Base-by-base conservation (phyloP, 2,329 filamentous ascomycete species). In the Amesomyces nigricolor region DNA sequence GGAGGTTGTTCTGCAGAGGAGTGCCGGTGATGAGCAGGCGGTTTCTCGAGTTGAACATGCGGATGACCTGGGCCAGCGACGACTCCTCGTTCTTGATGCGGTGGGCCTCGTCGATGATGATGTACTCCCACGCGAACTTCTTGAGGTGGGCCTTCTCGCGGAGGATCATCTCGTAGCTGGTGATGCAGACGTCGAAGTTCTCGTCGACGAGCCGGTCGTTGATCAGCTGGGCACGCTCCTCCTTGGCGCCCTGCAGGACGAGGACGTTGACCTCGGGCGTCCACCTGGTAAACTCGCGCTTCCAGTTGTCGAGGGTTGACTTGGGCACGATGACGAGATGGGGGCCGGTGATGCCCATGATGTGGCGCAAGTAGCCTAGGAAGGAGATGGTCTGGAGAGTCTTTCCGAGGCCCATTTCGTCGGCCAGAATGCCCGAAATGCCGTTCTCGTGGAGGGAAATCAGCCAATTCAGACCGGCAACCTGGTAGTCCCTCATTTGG, bases 21-120 rank as follows among this genome's bases (percentile, higher is more conserved):
- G 94, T 99, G 62, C 94, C 94, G 2, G 94, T 99, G 61, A 99
- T 99, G 58, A 99, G 80, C 32, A 99, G 80, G 50, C 94, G 87
- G 70, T 97, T 97, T 68, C 94, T 84, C 5, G 94, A 99, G 72
- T 91, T 89, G 78, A 99, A 99, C 51, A 96, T 77, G 63, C 94
- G 89, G 62, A 99, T 96, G 63, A 97, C 95, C 67, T 97, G 92
- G 3, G 94, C 91, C 3, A 99, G 79, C 0, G 94, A 96, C 0
- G 94, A 99, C 71, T 97, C 91, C 69, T 99, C 94, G 72, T 99
- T 99, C 78, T 99, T 99, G 81, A 99, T 99, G 58, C 94, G 90
- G 72, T 99, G 94, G 2, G 94, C 83, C 74, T 99, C 94, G 66
- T 99, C 94, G 61, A 99, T 96, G 64, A 99, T 96, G 71, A 99